A percentile compares a stretch with the other conserved stretches of the same genome.
These are phyloP conservation scores for Phellopilus nigrolimitatus DNA, from an alignment of 1,284 basidiomycete species.

Conservation along the genomic window DNA sequence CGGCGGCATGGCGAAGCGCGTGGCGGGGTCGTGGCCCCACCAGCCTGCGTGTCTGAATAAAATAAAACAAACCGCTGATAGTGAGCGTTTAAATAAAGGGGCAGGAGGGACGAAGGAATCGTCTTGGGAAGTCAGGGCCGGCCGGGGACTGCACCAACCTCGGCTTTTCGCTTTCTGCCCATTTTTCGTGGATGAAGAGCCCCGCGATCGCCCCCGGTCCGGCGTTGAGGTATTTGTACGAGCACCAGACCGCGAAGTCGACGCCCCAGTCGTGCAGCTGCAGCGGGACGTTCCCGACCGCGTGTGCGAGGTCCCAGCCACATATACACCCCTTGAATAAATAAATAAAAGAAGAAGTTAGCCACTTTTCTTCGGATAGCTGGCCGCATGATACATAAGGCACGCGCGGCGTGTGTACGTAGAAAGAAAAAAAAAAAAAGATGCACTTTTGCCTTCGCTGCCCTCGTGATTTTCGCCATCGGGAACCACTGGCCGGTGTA, in stretches of 20 bases:
- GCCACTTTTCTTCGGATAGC: background rate
- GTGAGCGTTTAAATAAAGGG: slow-evolving; percentile 8
- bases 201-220: slow-evolving; percentile 97
- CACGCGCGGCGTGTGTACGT: background rate
- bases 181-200: slow-evolving; percentile 82
- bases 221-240: slow-evolving; percentile 96
- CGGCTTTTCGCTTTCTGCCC: slow-evolving; percentile 54
- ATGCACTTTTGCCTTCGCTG: slow-evolving; percentile 73
- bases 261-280: slow-evolving; percentile 90
- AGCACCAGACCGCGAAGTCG: slow-evolving; percentile 98
- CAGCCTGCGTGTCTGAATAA: slow-evolving; percentile 79
- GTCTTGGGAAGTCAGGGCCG: background rate
- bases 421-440: background rate
- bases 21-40: slow-evolving; percentile 91
- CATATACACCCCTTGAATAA: slow-evolving; percentile 76
- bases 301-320: slow-evolving; percentile 97
- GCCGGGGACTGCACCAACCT: slow-evolving; percentile 36
- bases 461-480: slow-evolving; percentile 77
- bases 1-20: slow-evolving; percentile 89
- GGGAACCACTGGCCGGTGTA: slow-evolving; percentile 98
- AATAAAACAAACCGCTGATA: too few species aligned
- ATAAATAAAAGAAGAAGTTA: slow-evolving; percentile 15
- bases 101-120: slow-evolving; percentile 20
- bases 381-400: background rate
- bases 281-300: slow-evolving; percentile 88